phyloP scores from a whole-genome alignment of 2,329 filamentous ascomycete genomes.

The Hawksworthiomyces lignivorus region DNA sequence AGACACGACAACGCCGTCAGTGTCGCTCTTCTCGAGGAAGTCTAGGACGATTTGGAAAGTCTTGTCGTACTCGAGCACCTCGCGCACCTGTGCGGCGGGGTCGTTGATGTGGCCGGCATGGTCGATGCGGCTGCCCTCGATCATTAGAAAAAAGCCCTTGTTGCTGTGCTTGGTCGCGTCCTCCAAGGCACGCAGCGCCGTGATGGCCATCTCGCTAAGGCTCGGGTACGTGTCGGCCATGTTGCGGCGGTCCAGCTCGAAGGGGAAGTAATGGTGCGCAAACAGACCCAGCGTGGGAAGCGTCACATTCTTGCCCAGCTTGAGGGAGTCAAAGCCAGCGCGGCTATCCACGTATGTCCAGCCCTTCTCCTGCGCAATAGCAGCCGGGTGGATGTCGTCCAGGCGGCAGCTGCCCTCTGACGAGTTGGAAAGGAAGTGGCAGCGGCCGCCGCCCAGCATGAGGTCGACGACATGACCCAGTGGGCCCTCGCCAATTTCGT shows the following conservation, averaged over 20 bases:
- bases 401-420: slow-evolving; percentile 72
- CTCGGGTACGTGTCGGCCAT: slow-evolving; percentile 78
- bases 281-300: slow-evolving; percentile 83
- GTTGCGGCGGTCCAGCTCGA: slow-evolving; percentile 80
- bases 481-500: slow-evolving; percentile 82
- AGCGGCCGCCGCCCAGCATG: slow-evolving; percentile 86
- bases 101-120: slow-evolving; percentile 87
- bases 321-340: slow-evolving; percentile 66
- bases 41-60: slow-evolving; percentile 76
- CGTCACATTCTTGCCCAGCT: slow-evolving; percentile 57
- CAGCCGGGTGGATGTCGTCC: slow-evolving; percentile 69
- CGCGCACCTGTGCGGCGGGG: slow-evolving; percentile 75
- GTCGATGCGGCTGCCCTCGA: slow-evolving; percentile 92
- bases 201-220: slow-evolving; percentile 81
- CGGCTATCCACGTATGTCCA: slow-evolving; percentile 73
- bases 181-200: slow-evolving; percentile 71
- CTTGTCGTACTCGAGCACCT: slow-evolving; percentile 91
- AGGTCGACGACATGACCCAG: slow-evolving; percentile 84
- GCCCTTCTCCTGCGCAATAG: slow-evolving; percentile 64
- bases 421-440: slow-evolving; percentile 82
- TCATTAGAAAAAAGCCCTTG: slow-evolving; percentile 97
- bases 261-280: slow-evolving; percentile 75
- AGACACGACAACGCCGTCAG: slow-evolving; percentile 72
- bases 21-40: slow-evolving; percentile 68
- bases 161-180: slow-evolving; percentile 76